Evolutionary conservation across 2,329 filamentous ascomycete genomes (phyloP).

Genomic region (Epichloe uncinata): DNA sequence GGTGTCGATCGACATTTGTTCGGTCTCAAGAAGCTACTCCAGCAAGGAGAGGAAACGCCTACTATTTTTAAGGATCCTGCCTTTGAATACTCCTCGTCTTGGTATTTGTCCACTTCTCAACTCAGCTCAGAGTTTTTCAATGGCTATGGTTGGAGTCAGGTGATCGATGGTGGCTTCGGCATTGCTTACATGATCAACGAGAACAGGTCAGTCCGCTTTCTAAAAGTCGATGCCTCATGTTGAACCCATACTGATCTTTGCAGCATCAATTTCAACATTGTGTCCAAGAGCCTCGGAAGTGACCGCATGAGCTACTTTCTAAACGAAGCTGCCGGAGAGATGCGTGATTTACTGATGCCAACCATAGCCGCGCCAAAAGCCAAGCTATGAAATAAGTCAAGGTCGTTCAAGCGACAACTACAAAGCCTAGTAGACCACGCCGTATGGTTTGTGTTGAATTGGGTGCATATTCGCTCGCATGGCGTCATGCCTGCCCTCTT

Average conservation of each 20-base stretch:
- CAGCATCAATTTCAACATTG: slow-evolving; percentile 95
- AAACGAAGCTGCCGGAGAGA: slow-evolving; percentile 82
- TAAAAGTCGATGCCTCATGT: too few relatives aligned
- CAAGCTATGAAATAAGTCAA: slow-evolving; percentile 51
- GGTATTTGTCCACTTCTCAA: slow-evolving; percentile 83
- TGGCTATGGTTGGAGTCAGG: slow-evolving; percentile 97
- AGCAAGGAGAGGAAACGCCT: slow-evolving; percentile 68
- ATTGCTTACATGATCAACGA: slow-evolving; percentile 99
- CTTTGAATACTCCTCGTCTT: slow-evolving; percentile 69
- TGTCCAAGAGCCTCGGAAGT: slow-evolving; percentile 82
- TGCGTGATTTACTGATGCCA: slow-evolving; percentile 73
- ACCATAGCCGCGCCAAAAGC: slow-evolving; percentile 71
- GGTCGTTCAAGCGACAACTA: neutral
- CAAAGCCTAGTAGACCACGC: neutral
- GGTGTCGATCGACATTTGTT: slow-evolving; percentile 97
- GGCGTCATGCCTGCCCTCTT: neutral
- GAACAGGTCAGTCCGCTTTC: slow-evolving; percentile 51
- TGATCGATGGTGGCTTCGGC: slow-evolving; percentile 89
- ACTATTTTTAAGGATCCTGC: slow-evolving; percentile 78
- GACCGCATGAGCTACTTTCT: slow-evolving; percentile 93
- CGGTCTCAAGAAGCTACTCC: slow-evolving; percentile 81
- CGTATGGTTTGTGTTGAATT: neutral
- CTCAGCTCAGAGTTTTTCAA: slow-evolving; percentile 96
- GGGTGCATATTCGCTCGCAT: neutral
- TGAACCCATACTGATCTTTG: slow-evolving; percentile 3